Percentiles rank a stretch among this genome's conserved stretches.
Evolutionary conservation across 2,329 filamentous ascomycete genomes (phyloP).

Genomic region (Shiraia bambusicola): DNA sequence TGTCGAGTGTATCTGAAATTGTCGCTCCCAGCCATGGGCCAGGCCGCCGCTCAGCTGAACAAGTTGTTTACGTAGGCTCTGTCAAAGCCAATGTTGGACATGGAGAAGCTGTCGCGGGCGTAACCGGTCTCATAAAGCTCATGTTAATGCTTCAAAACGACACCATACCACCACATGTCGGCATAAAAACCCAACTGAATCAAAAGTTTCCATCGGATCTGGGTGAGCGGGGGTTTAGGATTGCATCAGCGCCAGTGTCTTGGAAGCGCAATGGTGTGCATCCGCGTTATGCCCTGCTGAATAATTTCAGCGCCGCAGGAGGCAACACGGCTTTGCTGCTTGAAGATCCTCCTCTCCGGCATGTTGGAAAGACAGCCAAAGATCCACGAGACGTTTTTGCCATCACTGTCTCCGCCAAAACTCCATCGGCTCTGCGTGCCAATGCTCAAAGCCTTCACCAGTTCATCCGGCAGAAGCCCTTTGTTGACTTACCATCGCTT

Average conservation of each 20-base stretch:
- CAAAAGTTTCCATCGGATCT: no score
- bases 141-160: slow-evolving; percentile 34
- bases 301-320: slow-evolving; percentile 43
- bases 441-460: no score
- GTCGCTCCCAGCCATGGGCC: slow-evolving; percentile 29
- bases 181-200: no score
- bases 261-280: slow-evolving; percentile 9
- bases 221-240: slow-evolving; percentile 23
- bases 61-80: slow-evolving; percentile 26
- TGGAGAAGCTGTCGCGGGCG: slow-evolving; percentile 35
- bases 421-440: no score
- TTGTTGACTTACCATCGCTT: no score
- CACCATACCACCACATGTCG: no score
- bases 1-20: slow-evolving; percentile 33
- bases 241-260: slow-evolving; percentile 57
- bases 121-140: slow-evolving; percentile 32
- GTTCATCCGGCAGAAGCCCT: no score
- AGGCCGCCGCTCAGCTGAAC: slow-evolving; percentile 36
- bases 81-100: slow-evolving; percentile 40
- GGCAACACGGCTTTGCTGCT: slow-evolving; percentile 36
- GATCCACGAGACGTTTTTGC: slow-evolving; percentile 2
- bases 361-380: no score
- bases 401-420: no score
- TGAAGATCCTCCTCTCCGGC: no score
- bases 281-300: no score